phyloP scores from a whole-genome alignment of 208 protist genomes.

The Acanthamoeba healyi region DNA sequence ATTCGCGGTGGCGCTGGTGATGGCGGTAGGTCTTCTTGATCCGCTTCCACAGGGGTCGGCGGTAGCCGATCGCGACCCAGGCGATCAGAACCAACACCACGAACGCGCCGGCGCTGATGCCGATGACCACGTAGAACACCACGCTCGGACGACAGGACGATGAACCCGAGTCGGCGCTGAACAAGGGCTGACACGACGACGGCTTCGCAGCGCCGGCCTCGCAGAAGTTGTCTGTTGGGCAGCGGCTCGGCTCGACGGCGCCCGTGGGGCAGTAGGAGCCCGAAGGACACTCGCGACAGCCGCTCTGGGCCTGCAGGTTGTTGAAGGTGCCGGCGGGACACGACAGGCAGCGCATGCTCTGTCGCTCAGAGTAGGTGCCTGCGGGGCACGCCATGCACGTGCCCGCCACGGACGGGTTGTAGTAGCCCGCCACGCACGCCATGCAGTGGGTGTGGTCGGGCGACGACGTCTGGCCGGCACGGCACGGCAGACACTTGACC shows the following conservation, averaged over 20 bases:
- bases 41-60: not conserved
- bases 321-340: conserved; percentile 10
- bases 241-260: not conserved
- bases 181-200: not conserved
- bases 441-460: conserved; percentile 17
- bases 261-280: conserved; percentile 23
- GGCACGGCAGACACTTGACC: conserved; percentile 14
- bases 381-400: conserved; percentile 5
- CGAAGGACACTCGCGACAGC: conserved; percentile 16
- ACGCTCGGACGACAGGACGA: not conserved
- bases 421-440: conserved; percentile 46
- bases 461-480: conserved; percentile 36
- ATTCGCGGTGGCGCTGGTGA: not conserved
- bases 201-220: not conserved
- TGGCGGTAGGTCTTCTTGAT: not conserved
- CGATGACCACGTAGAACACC: not conserved
- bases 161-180: not conserved
- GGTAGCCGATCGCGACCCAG: not conserved
- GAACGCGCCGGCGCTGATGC: not conserved
- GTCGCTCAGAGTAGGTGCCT: not conserved
- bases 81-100: not conserved
- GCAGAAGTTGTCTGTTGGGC: not conserved
- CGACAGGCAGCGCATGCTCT: not conserved
- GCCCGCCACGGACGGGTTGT: not conserved
- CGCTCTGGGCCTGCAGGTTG: not conserved